These are phyloP conservation scores for Amanita muscaria DNA, from an alignment of 768 basidiomycete genomes.

Conservation along the genomic window DNA sequence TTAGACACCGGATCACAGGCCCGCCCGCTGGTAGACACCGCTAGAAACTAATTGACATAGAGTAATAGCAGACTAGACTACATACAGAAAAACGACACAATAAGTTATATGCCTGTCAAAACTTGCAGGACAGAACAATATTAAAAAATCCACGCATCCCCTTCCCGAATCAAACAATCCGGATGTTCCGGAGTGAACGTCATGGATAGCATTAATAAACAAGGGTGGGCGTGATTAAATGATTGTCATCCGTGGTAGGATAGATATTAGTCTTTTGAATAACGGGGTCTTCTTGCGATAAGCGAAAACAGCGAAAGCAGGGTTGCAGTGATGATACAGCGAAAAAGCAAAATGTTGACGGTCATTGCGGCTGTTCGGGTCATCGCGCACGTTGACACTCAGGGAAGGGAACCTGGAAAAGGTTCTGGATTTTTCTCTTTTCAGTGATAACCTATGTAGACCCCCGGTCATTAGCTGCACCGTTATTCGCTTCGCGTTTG, in stretches of 20 bases:
- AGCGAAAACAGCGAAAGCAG: constrained; percentile 3
- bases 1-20: background rate
- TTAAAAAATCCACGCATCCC: no score
- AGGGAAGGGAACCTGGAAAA: constrained; percentile 36
- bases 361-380: background rate
- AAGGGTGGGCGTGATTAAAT: background rate
- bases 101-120: background rate
- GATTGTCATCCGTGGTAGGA: no score
- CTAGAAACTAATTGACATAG: background rate
- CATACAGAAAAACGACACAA: constrained; percentile 5
- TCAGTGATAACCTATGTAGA: constrained; percentile 29
- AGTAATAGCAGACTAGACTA: constrained; percentile 3
- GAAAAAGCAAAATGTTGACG: background rate
- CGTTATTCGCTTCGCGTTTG: no score
- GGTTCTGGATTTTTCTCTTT: constrained; percentile 35
- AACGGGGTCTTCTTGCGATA: background rate
- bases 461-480: background rate
- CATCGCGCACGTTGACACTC: constrained; percentile 33
- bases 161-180: no score
- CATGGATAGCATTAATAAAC: no score
- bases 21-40: background rate
- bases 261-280: background rate
- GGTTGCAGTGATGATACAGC: background rate
- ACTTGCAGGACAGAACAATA: no score
- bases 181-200: no score